Evolutionary conservation across 192 early-diverging fungal genomes (phyloP), one percentile per base, ranked within the genome.

Genomic region (Entrophospora sp.): DNA sequence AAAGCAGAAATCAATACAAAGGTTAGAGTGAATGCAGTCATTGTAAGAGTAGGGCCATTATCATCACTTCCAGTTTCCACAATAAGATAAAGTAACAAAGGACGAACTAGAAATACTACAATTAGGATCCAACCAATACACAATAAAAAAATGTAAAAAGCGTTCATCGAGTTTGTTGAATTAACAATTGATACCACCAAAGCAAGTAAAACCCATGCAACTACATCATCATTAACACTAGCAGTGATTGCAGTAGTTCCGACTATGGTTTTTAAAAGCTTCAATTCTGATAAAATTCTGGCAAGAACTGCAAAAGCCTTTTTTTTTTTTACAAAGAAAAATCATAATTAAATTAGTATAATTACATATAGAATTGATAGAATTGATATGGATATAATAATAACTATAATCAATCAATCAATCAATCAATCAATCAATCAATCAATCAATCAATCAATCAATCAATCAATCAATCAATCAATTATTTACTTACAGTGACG

Each of bases 251-350:
- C 85, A 28, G 87, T 77, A 22, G 85, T 80, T 3, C 93, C 95
- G 7, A 96, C 91, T n/a, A 75, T 77, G 20, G 92, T 93, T 13
- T 77, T 75, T 34, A 96, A 73, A 32, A 98, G 73, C 66, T 94
- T 94, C 37, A 86, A 79, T 73, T 96, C 93, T 0, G 91, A 86
- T 61, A 98, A 72, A 53, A 98, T 95, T 67, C 95, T 92, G 0
- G 91, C 95, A 22, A 98, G 81, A 2, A 98, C 95, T 0, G 95
- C 94, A 66, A 95, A 98, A 0, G 93, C 93, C 74, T 78, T n/a
- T n/a, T n/a, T n/a, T n/a, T n/a, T n/a, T n/a, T n/a, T n/a, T n/a
- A n/a, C n/a, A n/a, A n/a, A n/a, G n/a, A n/a, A n/a, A n/a, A n/a
- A n/a, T n/a, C n/a, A n/a, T n/a, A n/a, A n/a, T n/a, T n/a, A n/a